Evolutionary conservation across 305 asterid species (phyloP).

Genomic region (Fraxinus latifolia): DNA sequence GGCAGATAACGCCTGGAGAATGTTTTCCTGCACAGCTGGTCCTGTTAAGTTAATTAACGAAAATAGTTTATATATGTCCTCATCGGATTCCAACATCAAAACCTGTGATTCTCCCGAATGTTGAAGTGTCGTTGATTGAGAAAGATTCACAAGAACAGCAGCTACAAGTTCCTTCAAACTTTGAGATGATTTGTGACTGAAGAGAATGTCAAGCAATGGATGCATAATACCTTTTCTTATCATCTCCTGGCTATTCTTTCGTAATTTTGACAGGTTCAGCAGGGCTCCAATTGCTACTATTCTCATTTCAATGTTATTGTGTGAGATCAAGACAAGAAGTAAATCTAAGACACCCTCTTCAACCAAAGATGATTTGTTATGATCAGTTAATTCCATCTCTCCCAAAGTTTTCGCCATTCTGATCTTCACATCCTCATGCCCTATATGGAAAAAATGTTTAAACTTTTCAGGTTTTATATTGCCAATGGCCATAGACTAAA

Average conservation of each 20-base stretch:
- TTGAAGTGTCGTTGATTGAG: constrained; percentile 44
- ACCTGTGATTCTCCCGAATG: constrained; percentile 34
- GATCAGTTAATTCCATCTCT: constrained; percentile 66
- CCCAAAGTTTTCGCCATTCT: constrained; percentile 59
- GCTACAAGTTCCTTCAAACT: constrained; percentile 51
- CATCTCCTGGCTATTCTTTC: constrained; percentile 55
- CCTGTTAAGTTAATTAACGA: constrained; percentile 41
- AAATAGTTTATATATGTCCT: constrained; percentile 47
- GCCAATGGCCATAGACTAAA: background rate
- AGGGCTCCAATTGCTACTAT: constrained; percentile 47
- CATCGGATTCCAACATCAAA: constrained; percentile 49
- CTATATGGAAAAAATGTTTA: constrained; percentile 30
- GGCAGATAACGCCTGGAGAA: constrained; percentile 48
- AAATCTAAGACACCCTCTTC: constrained; percentile 54
- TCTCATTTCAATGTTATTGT: constrained; percentile 44
- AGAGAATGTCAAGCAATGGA: constrained; percentile 52
- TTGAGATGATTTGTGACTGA: constrained; percentile 43
- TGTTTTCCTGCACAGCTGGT: constrained; percentile 45
- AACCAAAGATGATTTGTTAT: constrained; percentile 47
- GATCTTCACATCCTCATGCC: constrained; percentile 52
- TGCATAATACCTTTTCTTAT: constrained; percentile 50
- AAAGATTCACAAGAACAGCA: constrained; percentile 46
- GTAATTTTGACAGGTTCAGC: constrained; percentile 50
- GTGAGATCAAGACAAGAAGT: constrained; percentile 46
- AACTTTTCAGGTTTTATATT: background rate